A percentile compares a stretch with the other conserved stretches of the same genome.
These are phyloP conservation scores for Somion occarium DNA, from an alignment of 1,284 basidiomycete species.

Conservation along the genomic window DNA sequence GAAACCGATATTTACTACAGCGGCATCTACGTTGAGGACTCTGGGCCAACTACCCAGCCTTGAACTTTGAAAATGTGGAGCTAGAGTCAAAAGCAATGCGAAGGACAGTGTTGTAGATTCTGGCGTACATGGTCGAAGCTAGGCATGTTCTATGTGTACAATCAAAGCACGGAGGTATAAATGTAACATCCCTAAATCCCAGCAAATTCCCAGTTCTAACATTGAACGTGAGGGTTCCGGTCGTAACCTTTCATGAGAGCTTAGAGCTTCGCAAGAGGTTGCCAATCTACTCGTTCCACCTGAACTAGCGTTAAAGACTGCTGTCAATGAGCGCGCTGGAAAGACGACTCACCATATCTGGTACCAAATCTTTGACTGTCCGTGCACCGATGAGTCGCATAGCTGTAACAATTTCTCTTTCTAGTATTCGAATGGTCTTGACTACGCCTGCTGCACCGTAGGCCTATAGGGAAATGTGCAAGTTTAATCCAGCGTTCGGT, in stretches of 20 bases:
- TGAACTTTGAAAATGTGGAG: slow-evolving; percentile 8
- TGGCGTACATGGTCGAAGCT: too few species aligned
- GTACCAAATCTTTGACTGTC: slow-evolving; percentile 66
- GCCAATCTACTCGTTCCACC: slow-evolving; percentile 68
- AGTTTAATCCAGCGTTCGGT: not conserved
- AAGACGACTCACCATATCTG: slow-evolving; percentile 63
- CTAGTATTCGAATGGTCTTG: slow-evolving; percentile 68
- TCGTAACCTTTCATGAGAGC: too few species aligned
- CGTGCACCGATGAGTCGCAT: slow-evolving; percentile 80
- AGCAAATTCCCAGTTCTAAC: too few species aligned
- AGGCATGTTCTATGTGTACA: too few species aligned
- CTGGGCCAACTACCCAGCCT: slow-evolving; percentile 18
- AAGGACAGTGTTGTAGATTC: too few species aligned
- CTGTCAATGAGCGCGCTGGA: not conserved
- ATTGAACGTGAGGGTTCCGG: too few species aligned
- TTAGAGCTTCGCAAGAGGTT: slow-evolving; percentile 44
- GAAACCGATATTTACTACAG: slow-evolving; percentile 25
- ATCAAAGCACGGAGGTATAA: too few species aligned
- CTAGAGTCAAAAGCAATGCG: too few species aligned
- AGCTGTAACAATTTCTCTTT: slow-evolving; percentile 76
- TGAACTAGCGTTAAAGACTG: slow-evolving; percentile 17
- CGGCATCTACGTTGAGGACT: slow-evolving; percentile 23
- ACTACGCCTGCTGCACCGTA: slow-evolving; percentile 82
- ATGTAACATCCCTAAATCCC: too few species aligned
- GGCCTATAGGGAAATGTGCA: slow-evolving; percentile 39